Evolutionary conservation across 176 grass and related monocot species (phyloP), one percentile per base, ranked within the genome.

Genomic region (Zizania latifolia): DNA sequence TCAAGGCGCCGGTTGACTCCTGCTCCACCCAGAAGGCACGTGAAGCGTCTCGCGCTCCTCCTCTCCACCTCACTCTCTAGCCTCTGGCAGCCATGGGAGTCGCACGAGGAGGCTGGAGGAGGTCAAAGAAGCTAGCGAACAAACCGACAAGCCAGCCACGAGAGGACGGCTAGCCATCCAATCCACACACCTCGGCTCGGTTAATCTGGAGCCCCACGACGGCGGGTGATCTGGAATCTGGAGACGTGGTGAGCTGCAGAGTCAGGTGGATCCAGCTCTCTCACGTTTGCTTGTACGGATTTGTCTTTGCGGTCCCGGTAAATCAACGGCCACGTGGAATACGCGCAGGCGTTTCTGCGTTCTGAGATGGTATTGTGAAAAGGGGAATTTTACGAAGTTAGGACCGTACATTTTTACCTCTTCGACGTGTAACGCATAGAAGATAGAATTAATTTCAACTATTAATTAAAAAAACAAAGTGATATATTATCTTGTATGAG

Each of bases 1-100:
- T 71, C 74, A 54, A 79, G 56, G 38, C 72, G 68, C 68, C 16
- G 59, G 59, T 44, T 22, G 65, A 80, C 65, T 46, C 10, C 26
- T 43, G 28, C 30, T 44, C 51, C 54, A 79, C 74, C 60, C 61
- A 32, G 77, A 39, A 14, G 12, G 7, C 45, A 71, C 58, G n/a
- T 44, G 68, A 74, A 50, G 9, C 58, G 2, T 19, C 32, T 62
- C 41, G 58, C 28, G 61, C 36, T 27, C 28, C 35, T 12, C 37
- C 29, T 23, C 41, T 10, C 33, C 48, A 28, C 30, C 31, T 80
- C 84, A 4, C 71, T 22, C 69, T 17, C 61, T 61, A 50, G 6
- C 6, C 8, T 8, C 70, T 27, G 8, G 31, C 54, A 58, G 71
- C 84, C 62, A 44, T 44, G 34, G 48, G 3, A 16, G 69, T 8